These are phyloP conservation scores for Lactarius trivialis DNA, from an alignment of 768 basidiomycete species.

Conservation along the genomic window DNA sequence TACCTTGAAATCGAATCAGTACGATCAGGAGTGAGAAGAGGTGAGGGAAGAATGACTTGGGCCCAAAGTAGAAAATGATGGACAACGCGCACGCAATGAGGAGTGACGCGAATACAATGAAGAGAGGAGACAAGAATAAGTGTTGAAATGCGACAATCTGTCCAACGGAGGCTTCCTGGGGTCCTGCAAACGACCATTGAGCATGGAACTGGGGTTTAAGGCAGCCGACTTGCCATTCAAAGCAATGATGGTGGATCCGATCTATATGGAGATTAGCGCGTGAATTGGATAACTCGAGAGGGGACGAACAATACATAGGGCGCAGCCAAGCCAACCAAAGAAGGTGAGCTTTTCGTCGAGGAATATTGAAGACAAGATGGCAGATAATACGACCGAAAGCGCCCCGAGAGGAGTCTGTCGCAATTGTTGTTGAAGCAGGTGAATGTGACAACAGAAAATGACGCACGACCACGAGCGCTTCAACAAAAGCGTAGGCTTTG, in stretches of 20 bases:
- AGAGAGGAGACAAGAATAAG: conserved; percentile 78
- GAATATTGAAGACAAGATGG: conserved; percentile 87
- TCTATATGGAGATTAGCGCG: conserved; percentile 32
- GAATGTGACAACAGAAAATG: not conserved
- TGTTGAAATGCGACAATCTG: conserved; percentile 66
- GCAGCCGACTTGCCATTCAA: conserved; percentile 56
- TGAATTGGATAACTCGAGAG: not conserved
- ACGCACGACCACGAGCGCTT: conserved; percentile 86
- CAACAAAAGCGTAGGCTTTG: conserved; percentile 79
- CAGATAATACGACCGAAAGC: conserved; percentile 91
- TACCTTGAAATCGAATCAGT: conserved; percentile 39
- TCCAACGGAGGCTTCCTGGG: conserved; percentile 61
- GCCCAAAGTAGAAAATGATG: conserved; percentile 81
- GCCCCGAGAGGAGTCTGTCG: conserved; percentile 87
- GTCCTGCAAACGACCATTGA: conserved; percentile 38
- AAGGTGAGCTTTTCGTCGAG: conserved; percentile 89
- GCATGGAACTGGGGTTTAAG: conserved; percentile 21
- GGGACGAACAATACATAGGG: conserved; percentile 73
- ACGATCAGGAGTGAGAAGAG: not conserved
- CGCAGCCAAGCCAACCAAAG: conserved; percentile 96
- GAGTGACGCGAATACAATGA: conserved; percentile 61
- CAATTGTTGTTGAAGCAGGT: conserved; percentile 9
- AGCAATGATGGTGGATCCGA: conserved; percentile 85
- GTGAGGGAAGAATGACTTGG: conserved; percentile 40
- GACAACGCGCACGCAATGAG: conserved; percentile 58